Percentiles rank a stretch among this genome's conserved stretches.
Conservation (phyloP, 2,329 filamentous ascomycete genomes). For the Sporothrix dimorphospora region DNA sequence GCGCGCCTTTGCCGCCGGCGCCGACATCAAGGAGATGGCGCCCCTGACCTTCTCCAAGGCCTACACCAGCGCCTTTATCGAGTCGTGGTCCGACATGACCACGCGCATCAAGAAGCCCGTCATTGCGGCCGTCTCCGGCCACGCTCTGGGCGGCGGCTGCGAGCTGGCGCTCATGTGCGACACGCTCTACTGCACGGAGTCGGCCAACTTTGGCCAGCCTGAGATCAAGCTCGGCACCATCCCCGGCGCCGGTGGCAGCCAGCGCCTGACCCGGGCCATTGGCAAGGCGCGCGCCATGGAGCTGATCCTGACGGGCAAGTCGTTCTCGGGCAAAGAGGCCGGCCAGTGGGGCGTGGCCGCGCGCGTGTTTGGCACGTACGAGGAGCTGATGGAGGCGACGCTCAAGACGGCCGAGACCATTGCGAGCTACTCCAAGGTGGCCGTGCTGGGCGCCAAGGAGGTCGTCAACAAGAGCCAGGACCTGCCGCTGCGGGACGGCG, state of each 20-base stretch:
- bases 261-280: conserved; percentile 80
- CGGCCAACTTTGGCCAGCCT: conserved; percentile 91
- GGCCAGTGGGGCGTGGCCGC: conserved; percentile 90
- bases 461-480: conserved; percentile 99
- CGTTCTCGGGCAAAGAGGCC: conserved; percentile 81
- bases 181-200: conserved; percentile 80
- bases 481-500: conserved; percentile 79
- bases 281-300: conserved; percentile 91
- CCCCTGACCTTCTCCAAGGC: conserved; percentile 85
- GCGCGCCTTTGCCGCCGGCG: conserved; percentile 91
- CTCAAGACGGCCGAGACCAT: conserved; percentile 87
- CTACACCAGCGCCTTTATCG: conserved; percentile 91
- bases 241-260: conserved; percentile 88
- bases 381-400: conserved; percentile 79
- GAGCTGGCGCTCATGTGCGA: conserved; percentile 98
- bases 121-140: conserved; percentile 90
- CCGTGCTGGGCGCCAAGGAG: conserved; percentile 89
- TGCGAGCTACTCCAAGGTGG: conserved; percentile 82
- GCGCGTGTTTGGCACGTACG: conserved; percentile 75
- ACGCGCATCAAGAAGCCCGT: conserved; percentile 89
- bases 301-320: conserved; percentile 82
- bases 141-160: conserved; percentile 92
- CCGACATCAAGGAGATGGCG: conserved; percentile 99
- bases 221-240: conserved; percentile 95
- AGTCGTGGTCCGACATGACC: conserved; percentile 86